A percentile compares a stretch with the other conserved stretches of the same genome.
Conservation (phyloP, 441 rosid species). For the Corymbia citriodora region DNA sequence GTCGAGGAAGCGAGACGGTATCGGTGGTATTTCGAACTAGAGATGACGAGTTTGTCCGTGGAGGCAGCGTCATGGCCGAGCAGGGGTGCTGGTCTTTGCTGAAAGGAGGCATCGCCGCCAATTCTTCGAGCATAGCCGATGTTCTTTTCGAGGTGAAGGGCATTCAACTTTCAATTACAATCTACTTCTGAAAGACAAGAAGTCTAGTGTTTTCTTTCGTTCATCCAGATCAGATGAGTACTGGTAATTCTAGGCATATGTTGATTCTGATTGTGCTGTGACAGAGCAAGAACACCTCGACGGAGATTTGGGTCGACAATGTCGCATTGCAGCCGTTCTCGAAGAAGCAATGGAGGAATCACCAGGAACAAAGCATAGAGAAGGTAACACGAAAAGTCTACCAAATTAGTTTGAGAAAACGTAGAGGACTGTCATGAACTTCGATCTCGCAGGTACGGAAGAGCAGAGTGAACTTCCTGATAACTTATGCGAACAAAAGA, state of each 20-base stretch:
- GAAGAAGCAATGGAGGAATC: conserved; percentile 53
- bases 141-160: conserved; percentile 39
- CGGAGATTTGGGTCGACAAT: conserved; percentile 44
- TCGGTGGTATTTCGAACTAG: conserved; percentile 27
- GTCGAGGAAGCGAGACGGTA: conserved; percentile 30
- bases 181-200: neutral
- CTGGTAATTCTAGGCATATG: neutral
- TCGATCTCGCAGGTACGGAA: conserved; percentile 40
- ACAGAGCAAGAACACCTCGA: conserved; percentile 33
- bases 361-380: conserved; percentile 45
- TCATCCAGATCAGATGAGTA: too few species aligned
- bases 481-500: conserved; percentile 32
- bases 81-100: conserved; percentile 72
- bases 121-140: conserved; percentile 37
- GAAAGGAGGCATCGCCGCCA: conserved; percentile 58
- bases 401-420: neutral
- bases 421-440: neutral
- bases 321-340: conserved; percentile 57
- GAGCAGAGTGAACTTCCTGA: conserved; percentile 44
- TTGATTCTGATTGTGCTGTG: neutral
- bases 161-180: neutral
- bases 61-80: conserved; percentile 40
- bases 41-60: conserved; percentile 27
- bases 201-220: too few species aligned
- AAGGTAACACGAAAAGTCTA: conserved; percentile 28